These are phyloP conservation scores for Yarrowia sp. DNA, from an alignment of 805 yeast species.

Conservation along the genomic window DNA sequence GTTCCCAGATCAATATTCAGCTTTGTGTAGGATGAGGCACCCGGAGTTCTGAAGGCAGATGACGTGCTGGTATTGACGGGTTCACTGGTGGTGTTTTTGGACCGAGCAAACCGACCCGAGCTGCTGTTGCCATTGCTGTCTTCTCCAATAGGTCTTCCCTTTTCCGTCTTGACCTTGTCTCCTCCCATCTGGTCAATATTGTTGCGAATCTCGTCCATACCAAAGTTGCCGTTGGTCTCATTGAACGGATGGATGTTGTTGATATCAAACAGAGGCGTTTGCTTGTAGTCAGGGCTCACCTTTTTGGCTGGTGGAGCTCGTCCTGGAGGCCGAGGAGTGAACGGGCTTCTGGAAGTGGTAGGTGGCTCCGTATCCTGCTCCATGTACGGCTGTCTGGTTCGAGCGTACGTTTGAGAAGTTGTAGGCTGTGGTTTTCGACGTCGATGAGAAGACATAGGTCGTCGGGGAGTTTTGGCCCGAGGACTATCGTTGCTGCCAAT, in stretches of 20 bases:
- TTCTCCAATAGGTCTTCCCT: background rate
- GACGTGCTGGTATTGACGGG: constrained; percentile 9
- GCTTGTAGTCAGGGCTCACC: background rate
- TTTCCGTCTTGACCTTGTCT: background rate
- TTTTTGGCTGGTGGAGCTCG: background rate
- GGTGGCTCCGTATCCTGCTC: background rate
- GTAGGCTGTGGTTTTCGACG: background rate
- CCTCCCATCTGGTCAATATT: constrained; percentile 25
- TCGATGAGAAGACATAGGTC: background rate
- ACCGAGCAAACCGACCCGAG: background rate
- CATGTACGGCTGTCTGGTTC: background rate
- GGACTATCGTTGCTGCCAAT: background rate
- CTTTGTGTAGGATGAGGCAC: background rate
- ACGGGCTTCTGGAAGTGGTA: background rate
- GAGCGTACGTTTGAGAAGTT: background rate
- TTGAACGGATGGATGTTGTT: constrained; percentile 34
- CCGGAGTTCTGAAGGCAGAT: background rate
- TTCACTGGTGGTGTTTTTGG: background rate
- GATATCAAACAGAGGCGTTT: constrained; percentile 22
- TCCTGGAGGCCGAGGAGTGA: background rate
- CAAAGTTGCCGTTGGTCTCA: constrained; percentile 35
- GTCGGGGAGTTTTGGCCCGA: background rate
- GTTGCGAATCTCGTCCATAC: constrained; percentile 31
- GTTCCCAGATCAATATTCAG: constrained; percentile 7
- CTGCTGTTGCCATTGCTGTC: background rate